Evolutionary conservation across 306 rosid genomes (phyloP).

Genomic region (Chamaecrista fasciculata): DNA sequence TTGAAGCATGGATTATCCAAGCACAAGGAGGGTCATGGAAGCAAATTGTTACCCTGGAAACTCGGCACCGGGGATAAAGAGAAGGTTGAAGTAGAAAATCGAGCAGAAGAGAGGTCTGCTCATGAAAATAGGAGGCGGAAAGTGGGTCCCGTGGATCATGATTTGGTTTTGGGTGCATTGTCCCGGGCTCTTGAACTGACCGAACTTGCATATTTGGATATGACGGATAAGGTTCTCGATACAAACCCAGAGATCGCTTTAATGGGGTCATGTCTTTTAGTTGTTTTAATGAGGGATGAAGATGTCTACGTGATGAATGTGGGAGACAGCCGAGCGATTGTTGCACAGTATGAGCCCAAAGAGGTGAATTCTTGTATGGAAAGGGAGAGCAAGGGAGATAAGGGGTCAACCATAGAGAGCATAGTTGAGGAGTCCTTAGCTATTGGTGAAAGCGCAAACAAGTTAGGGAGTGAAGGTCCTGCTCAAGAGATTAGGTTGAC

Average conservation of each 20-base stretch:
- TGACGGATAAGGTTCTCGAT: conserved; percentile 84
- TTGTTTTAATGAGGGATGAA: conserved; percentile 85
- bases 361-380: conserved; percentile 45
- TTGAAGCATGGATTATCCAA: conserved; percentile 77
- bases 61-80: conserved; percentile 67
- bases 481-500: conserved; percentile 48
- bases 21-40: conserved; percentile 64
- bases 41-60: conserved; percentile 61
- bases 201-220: conserved; percentile 71
- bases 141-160: conserved; percentile 79
- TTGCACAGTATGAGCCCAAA: conserved; percentile 51
- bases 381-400: conserved; percentile 31
- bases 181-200: conserved; percentile 76
- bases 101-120: conserved; percentile 45
- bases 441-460: conserved; percentile 35
- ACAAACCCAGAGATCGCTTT: conserved; percentile 84
- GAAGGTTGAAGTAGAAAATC: conserved; percentile 59
- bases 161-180: conserved; percentile 67
- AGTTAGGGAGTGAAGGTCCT: conserved; percentile 38
- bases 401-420: conserved; percentile 45
- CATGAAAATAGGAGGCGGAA: conserved; percentile 54
- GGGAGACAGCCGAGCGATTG: conserved; percentile 89
- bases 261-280: conserved; percentile 86
- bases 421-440: conserved; percentile 61
- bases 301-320: conserved; percentile 93